A percentile compares a stretch with the other conserved stretches of the same genome.
These are phyloP conservation scores for Exophiala sideris DNA, from an alignment of 2,329 filamentous ascomycete species.

Conservation along the genomic window DNA sequence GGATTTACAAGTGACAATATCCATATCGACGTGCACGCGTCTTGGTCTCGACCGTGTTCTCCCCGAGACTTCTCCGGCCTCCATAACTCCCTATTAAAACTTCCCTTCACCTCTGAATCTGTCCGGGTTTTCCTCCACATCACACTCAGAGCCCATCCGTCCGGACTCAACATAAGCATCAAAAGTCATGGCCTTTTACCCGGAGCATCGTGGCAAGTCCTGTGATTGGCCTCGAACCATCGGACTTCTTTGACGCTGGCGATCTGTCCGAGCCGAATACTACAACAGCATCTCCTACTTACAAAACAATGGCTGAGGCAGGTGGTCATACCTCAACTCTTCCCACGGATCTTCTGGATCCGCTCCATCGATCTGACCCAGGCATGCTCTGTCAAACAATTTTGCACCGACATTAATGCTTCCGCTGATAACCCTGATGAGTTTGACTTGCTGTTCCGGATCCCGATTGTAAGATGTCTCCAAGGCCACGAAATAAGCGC, in stretches of 20 bases:
- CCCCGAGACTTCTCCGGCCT: constrained; percentile 11
- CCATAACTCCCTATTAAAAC: neutral
- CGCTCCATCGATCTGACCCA: constrained; percentile 9
- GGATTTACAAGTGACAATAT: neutral
- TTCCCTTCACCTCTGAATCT: neutral
- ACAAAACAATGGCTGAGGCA: constrained; percentile 14
- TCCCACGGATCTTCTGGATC: constrained; percentile 22
- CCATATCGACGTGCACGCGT: neutral
- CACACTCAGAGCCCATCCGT: neutral
- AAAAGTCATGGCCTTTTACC: too few relatives aligned
- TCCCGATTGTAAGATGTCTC: constrained; percentile 12
- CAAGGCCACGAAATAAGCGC: constrained; percentile 24
- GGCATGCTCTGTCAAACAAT: constrained; percentile 18
- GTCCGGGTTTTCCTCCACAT: too few relatives aligned
- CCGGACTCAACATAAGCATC: neutral
- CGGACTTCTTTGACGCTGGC: neutral
- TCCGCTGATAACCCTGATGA: constrained; percentile 20
- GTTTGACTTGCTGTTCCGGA: constrained; percentile 14
- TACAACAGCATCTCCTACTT: neutral
- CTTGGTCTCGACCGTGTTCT: neutral
- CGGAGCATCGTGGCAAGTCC: too few relatives aligned
- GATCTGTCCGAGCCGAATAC: neutral
- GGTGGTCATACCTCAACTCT: constrained; percentile 12
- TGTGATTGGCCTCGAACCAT: neutral
- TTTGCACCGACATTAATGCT: constrained; percentile 22